Percentiles rank a stretch among this genome's conserved stretches.
These are phyloP conservation scores for Lasiodiplodia theobromae DNA, from an alignment of 2,329 filamentous ascomycete species.

Conservation along the genomic window DNA sequence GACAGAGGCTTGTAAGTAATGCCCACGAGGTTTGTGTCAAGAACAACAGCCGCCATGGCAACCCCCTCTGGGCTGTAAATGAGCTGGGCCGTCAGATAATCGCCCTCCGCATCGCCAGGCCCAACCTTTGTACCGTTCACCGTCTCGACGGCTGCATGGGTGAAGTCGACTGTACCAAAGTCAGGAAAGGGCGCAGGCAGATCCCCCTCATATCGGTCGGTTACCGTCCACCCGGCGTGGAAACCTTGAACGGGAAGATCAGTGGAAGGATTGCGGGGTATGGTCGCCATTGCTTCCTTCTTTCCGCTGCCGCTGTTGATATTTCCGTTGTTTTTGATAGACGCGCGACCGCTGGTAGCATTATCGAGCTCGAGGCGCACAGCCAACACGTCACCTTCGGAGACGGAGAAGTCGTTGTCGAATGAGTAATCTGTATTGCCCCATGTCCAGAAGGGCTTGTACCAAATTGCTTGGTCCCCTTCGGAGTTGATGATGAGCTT, in stretches of 20 bases:
- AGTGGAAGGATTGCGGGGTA: neutral
- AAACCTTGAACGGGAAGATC: neutral
- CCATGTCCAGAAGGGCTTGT: neutral
- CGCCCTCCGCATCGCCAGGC: neutral
- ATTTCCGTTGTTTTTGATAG: neutral
- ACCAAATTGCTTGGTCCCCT: neutral
- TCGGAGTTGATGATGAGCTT: neutral
- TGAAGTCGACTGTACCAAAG: neutral
- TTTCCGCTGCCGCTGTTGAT: neutral
- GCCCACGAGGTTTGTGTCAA: neutral
- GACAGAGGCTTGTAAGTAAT: neutral
- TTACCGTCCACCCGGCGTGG: neutral
- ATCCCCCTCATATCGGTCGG: neutral
- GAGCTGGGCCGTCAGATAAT: neutral
- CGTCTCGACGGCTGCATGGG: neutral
- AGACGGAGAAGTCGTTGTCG: neutral
- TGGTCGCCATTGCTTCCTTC: neutral
- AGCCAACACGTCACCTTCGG: neutral
- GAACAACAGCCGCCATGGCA: neutral
- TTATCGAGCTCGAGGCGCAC: neutral
- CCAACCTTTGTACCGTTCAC: neutral
- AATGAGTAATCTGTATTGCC: neutral
- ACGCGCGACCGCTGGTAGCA: neutral
- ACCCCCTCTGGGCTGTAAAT: neutral
- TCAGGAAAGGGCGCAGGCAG: neutral